phyloP scores from a whole-genome alignment of 2,329 filamentous ascomycete genomes.

The Dactylellina leptospora region DNA sequence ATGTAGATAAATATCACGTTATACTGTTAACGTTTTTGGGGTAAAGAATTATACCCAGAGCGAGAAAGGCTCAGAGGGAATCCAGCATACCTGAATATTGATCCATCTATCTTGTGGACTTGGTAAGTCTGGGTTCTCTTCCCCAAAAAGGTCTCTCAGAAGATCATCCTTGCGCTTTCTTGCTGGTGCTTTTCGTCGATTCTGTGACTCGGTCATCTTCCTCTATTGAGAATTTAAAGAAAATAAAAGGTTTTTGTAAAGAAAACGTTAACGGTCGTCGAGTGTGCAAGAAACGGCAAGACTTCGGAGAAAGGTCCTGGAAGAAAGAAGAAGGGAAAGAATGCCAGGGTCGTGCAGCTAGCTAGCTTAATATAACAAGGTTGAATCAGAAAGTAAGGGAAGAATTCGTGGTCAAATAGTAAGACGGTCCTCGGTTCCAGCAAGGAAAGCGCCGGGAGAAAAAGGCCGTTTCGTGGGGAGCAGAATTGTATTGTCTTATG shows the following conservation, averaged over 20 bases:
- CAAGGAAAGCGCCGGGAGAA: constrained; percentile 22
- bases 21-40: no score
- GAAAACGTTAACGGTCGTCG: background rate
- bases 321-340: background rate
- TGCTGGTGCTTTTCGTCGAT: constrained; percentile 37
- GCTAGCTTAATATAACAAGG: constrained; percentile 7
- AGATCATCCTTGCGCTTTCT: constrained; percentile 52
- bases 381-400: constrained; percentile 4
- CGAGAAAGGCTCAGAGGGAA: background rate
- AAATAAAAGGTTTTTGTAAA: no score
- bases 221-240: no score
- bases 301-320: background rate
- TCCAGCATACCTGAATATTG: constrained; percentile 43
- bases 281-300: background rate
- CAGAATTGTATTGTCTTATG: constrained; percentile 33
- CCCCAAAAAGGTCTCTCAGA: constrained; percentile 47
- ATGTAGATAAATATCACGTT: no score
- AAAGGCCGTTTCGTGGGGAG: constrained; percentile 9
- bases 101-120: constrained; percentile 52
- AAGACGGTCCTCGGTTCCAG: constrained; percentile 4
- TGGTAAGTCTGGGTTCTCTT: constrained; percentile 49
- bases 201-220: constrained; percentile 34
- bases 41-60: no score
- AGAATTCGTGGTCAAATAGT: constrained; percentile 14
- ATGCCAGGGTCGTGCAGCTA: background rate